Percentiles rank a stretch among this genome's conserved stretches.
Evolutionary conservation across 2,329 filamentous ascomycete genomes (phyloP).

Genomic region (Fusarium drepaniforme): DNA sequence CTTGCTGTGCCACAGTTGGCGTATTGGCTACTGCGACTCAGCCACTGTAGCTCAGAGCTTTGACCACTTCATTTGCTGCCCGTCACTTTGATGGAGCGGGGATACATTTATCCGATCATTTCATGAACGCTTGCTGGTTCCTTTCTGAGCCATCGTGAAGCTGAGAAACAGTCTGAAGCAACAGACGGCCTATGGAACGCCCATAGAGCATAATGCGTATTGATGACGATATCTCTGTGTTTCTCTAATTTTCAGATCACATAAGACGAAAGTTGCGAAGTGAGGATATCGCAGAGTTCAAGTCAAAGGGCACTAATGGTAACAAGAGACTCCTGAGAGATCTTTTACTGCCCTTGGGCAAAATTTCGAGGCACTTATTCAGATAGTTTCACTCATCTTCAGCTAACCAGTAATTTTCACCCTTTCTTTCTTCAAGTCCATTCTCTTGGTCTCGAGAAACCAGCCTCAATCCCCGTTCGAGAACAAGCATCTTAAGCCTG

Average conservation of each 20-base stretch:
- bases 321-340: not conserved
- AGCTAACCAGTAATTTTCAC: not conserved
- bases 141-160: not conserved
- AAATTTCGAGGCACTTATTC: too few species aligned
- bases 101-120: not conserved
- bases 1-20: not conserved
- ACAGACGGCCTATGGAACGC: not conserved
- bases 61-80: not conserved
- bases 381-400: too few species aligned
- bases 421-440: not conserved
- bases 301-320: not conserved
- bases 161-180: not conserved
- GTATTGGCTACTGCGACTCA: not conserved
- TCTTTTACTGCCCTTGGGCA: not conserved
- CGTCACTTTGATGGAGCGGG: not conserved
- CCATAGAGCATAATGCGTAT: not conserved
- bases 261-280: not conserved
- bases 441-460: not conserved
- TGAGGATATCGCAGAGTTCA: not conserved
- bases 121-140: not conserved
- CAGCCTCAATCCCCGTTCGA: not conserved
- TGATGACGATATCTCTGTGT: not conserved
- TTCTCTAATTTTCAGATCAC: not conserved
- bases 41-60: not conserved
- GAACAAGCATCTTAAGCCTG: not conserved